phyloP scores from a whole-genome alignment of 305 asterid genomes.

The Fraxinus dipetala region DNA sequence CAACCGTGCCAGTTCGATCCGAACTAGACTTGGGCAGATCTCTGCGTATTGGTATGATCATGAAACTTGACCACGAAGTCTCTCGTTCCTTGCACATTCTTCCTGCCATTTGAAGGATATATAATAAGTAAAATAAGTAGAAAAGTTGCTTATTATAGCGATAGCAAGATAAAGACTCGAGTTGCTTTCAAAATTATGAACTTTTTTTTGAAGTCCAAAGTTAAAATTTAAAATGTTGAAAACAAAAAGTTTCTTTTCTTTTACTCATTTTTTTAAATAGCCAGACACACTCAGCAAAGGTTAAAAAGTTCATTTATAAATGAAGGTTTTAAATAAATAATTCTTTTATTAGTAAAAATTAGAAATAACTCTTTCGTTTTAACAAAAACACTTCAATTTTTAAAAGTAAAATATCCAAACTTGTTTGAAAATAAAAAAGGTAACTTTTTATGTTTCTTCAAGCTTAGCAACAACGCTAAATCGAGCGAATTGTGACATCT shows the following conservation, averaged over 20 bases:
- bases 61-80: constrained; percentile 38
- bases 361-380: neutral
- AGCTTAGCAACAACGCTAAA: neutral
- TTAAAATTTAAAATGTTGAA: neutral
- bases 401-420: neutral
- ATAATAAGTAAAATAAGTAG: neutral
- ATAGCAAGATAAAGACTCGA: neutral
- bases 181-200: neutral
- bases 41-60: neutral
- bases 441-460: neutral
- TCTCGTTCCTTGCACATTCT: constrained; percentile 60
- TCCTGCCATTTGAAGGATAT: constrained; percentile 44
- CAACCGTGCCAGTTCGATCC: neutral
- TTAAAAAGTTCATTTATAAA: neutral
- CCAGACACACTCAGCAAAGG: neutral
- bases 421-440: neutral
- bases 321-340: neutral
- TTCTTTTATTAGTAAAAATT: neutral
- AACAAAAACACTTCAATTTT: neutral
- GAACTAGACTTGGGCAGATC: neutral
- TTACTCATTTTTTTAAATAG: neutral
- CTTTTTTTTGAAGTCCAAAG: neutral
- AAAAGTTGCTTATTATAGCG: neutral
- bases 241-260: neutral
- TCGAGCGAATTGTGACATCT: neutral